phyloP scores from a whole-genome alignment of 352 stramenopile species.

The Phytopythium montanum region DNA sequence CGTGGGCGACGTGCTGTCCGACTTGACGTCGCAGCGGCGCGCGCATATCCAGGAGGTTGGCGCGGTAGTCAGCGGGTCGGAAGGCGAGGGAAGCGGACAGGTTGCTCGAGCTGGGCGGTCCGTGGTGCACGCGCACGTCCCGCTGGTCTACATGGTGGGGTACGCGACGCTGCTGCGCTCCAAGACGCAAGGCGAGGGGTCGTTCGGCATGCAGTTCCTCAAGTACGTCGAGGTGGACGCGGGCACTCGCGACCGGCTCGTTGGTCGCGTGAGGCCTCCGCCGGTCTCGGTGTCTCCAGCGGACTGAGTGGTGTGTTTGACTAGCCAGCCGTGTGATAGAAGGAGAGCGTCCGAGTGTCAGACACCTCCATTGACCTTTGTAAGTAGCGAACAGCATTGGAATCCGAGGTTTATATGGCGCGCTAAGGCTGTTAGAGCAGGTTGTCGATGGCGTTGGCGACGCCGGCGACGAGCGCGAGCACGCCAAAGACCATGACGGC shows the following conservation, averaged over 20 bases:
- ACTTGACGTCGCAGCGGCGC: constrained; percentile 69
- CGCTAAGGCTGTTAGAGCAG: constrained; percentile 16
- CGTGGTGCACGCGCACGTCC: constrained; percentile 61
- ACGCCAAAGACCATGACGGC: constrained; percentile 32
- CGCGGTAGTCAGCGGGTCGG: constrained; percentile 21
- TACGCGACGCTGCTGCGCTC: constrained; percentile 78
- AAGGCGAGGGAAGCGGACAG: neutral
- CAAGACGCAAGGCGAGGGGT: constrained; percentile 73
- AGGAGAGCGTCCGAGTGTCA: neutral
- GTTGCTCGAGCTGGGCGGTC: constrained; percentile 32
- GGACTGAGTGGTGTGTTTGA: neutral
- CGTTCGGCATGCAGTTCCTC: constrained; percentile 74
- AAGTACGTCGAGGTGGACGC: constrained; percentile 63
- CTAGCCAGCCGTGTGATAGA: neutral
- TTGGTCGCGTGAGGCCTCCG: constrained; percentile 1
- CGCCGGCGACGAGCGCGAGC: constrained; percentile 28
- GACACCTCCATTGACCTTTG: neutral
- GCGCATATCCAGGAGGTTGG: constrained; percentile 66
- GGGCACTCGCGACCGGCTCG: constrained; percentile 46
- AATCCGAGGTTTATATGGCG: neutral
- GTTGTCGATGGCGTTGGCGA: constrained; percentile 26
- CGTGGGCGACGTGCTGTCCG: constrained; percentile 69
- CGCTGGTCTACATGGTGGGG: constrained; percentile 72
- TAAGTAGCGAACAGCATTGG: neutral
- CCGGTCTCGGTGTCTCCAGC: neutral